phyloP scores from a whole-genome alignment of 2,329 filamentous ascomycete genomes.

The Sporothrix sp. region DNA sequence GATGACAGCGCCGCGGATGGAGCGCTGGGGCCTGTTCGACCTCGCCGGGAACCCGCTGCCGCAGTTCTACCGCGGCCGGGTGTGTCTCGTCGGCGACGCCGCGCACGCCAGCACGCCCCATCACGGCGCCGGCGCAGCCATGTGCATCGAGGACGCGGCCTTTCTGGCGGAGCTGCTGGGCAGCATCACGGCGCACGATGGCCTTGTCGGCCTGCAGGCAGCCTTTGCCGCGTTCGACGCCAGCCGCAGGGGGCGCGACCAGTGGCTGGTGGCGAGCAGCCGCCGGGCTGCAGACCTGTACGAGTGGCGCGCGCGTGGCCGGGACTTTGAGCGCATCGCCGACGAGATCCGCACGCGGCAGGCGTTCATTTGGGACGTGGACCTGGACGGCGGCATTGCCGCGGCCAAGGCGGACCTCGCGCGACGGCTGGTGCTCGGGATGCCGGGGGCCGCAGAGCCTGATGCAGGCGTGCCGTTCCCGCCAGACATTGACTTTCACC shows the following conservation, averaged over 20 bases:
- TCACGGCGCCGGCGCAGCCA: conserved; percentile 48
- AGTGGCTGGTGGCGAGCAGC: conserved; percentile 42
- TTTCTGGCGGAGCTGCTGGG: conserved; percentile 37
- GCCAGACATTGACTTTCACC: conserved; percentile 5
- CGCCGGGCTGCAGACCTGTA: conserved; percentile 35
- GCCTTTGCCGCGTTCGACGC: conserved; percentile 44
- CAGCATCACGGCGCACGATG: conserved; percentile 26
- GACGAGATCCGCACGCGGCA: conserved; percentile 26
- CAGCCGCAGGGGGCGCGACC: conserved; percentile 37
- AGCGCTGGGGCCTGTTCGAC: conserved; percentile 38
- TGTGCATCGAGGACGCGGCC: conserved; percentile 45
- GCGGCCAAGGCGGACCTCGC: conserved; percentile 28
- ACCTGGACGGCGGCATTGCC: conserved; percentile 27
- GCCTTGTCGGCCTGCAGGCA: conserved; percentile 30
- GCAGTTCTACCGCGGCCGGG: conserved; percentile 31
- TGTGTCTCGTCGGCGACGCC: conserved; percentile 49
- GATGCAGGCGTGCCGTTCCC: conserved; percentile 5
- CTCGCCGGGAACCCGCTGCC: conserved; percentile 34
- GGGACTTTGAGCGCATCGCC: conserved; percentile 24
- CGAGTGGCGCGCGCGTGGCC: conserved; percentile 32
- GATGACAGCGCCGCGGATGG: conserved; percentile 23
- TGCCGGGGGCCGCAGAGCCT: conserved; percentile 3
- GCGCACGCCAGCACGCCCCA: conserved; percentile 54
- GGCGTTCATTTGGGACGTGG: conserved; percentile 29
- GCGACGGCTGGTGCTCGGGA: neutral